These are phyloP conservation scores for Fusarium ambrosium DNA, from an alignment of 2,329 filamentous ascomycete genomes.

Conservation along the genomic window DNA sequence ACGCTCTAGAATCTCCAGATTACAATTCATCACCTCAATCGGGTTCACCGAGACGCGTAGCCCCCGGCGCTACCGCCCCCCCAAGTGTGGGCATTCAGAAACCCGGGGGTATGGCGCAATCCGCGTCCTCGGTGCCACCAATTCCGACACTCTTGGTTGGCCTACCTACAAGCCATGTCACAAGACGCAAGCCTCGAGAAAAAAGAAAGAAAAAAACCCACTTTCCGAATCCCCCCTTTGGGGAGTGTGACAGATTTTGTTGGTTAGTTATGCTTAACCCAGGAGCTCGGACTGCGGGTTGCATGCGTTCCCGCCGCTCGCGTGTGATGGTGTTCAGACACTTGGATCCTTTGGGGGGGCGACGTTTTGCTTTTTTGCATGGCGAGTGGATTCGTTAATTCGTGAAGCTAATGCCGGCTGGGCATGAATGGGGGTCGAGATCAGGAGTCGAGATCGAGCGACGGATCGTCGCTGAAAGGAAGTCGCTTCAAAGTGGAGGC, in stretches of 20 bases:
- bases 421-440: neutral
- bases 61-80: neutral
- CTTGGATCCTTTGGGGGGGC: neutral
- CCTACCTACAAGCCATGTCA: neutral
- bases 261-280: slow-evolving; percentile 4
- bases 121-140: slow-evolving; percentile 4
- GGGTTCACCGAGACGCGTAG: neutral
- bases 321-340: neutral
- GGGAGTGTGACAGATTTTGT: neutral
- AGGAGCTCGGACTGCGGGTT: neutral
- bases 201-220: neutral
- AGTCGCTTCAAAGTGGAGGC: slow-evolving; percentile 1
- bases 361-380: slow-evolving; percentile 4
- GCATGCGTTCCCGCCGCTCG: neutral
- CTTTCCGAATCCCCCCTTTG: neutral
- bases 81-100: neutral
- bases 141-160: neutral
- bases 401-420: neutral
- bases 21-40: neutral
- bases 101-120: slow-evolving; percentile 10
- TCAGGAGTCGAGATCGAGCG: slow-evolving; percentile 1
- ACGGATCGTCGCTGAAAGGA: slow-evolving; percentile 9
- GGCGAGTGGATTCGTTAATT: neutral
- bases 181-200: neutral
- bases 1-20: neutral